Percentiles rank a stretch among this genome's conserved stretches.
Conservation (phyloP, 805 yeast genomes). For the Metschnikowia colocasiae region DNA sequence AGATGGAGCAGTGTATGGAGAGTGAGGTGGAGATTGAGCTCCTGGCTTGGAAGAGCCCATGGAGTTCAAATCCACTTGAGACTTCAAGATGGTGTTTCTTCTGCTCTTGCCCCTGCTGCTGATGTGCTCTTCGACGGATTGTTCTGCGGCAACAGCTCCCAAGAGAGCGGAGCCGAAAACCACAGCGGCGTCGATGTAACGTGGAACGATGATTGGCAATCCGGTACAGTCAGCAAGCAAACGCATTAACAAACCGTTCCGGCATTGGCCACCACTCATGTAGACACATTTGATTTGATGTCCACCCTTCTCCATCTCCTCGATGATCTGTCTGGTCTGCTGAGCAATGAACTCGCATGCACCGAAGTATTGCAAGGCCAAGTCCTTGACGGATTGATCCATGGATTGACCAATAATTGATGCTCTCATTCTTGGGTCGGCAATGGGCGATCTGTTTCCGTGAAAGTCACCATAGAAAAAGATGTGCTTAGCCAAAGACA, state of each 20-base stretch:
- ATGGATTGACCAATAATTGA: constrained; percentile 87
- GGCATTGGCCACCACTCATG: constrained; percentile 95
- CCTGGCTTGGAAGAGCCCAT: constrained; percentile 8
- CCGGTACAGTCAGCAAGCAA: constrained; percentile 91
- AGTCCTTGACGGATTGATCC: constrained; percentile 80
- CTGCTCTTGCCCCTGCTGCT: constrained; percentile 32
- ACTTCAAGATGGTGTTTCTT: constrained; percentile 32
- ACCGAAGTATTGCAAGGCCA: constrained; percentile 82
- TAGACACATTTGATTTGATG: constrained; percentile 72
- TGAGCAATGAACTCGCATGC: constrained; percentile 98
- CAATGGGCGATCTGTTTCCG: constrained; percentile 97
- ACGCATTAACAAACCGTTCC: constrained; percentile 86
- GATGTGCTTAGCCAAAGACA: constrained; percentile 74
- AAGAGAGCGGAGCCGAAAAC: constrained; percentile 93
- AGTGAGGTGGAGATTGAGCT: constrained; percentile 34
- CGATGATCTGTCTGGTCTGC: constrained; percentile 93
- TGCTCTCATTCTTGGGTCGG: constrained; percentile 91
- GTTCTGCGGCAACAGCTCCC: constrained; percentile 90
- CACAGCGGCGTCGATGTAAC: constrained; percentile 95
- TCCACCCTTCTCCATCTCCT: constrained; percentile 76
- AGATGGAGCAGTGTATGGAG: constrained; percentile 77
- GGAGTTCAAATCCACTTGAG: constrained; percentile 28
- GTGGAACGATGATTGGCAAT: constrained; percentile 85
- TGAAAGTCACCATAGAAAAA: constrained; percentile 95
- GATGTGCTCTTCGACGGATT: constrained; percentile 42